These are phyloP conservation scores for Crithidia acanthocephali DNA, from an alignment of 208 protist species.

Conservation along the genomic window DNA sequence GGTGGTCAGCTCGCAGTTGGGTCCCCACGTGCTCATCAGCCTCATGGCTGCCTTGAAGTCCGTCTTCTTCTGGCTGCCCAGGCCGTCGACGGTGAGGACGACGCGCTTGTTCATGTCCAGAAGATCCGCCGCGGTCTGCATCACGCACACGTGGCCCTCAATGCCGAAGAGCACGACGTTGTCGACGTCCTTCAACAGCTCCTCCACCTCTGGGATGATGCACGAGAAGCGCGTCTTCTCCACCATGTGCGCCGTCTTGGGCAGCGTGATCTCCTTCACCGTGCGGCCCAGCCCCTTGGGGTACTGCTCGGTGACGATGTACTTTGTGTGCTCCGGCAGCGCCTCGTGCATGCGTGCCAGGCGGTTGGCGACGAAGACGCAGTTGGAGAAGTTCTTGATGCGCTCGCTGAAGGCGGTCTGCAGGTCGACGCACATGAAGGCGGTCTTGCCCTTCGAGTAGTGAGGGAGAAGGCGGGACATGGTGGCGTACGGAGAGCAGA, in stretches of 20 bases:
- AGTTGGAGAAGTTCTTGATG: conserved; percentile 70
- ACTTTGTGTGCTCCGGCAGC: conserved; percentile 65
- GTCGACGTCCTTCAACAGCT: conserved; percentile 49
- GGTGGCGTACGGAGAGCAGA: not conserved
- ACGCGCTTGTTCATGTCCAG: conserved; percentile 78
- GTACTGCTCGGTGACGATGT: conserved; percentile 87
- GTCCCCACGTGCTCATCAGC: conserved; percentile 67
- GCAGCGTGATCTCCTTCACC: conserved; percentile 65
- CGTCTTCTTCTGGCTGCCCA: conserved; percentile 72
- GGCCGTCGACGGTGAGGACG: conserved; percentile 63
- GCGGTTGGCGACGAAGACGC: conserved; percentile 81
- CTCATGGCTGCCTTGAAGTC: conserved; percentile 67
- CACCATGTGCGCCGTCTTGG: conserved; percentile 39
- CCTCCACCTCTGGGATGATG: conserved; percentile 56
- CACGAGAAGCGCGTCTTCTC: conserved; percentile 71
- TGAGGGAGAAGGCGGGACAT: conserved; percentile 78
- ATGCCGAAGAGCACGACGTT: conserved; percentile 84
- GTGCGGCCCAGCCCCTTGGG: conserved; percentile 72
- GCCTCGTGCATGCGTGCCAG: conserved; percentile 56
- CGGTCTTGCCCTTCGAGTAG: conserved; percentile 63
- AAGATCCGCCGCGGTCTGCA: conserved; percentile 77
- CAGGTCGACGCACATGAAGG: conserved; percentile 79
- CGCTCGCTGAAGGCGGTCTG: conserved; percentile 68
- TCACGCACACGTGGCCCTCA: conserved; percentile 81
- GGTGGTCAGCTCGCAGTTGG: conserved; percentile 61